These are phyloP conservation scores for Lasiodiplodia gonubiensis DNA, from an alignment of 2,329 filamentous ascomycete species.

Conservation along the genomic window DNA sequence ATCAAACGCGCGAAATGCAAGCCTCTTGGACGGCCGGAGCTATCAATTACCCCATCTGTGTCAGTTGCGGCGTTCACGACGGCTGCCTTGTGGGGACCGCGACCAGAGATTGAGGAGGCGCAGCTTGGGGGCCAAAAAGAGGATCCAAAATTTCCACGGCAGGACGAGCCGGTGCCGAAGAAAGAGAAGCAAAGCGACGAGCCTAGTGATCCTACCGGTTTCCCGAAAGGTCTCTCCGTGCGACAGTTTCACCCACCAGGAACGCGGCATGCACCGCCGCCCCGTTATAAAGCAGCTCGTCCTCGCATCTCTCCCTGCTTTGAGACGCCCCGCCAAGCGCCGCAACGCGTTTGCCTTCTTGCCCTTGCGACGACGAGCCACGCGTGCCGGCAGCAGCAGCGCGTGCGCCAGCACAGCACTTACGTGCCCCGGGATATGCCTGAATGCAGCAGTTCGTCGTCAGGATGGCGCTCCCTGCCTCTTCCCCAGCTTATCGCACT, in stretches of 20 bases:
- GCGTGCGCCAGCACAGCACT: neutral
- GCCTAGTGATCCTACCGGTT: constrained; percentile 18
- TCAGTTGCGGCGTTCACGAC: neutral
- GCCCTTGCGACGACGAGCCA: neutral
- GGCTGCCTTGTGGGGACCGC: constrained; percentile 3
- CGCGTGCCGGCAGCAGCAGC: neutral
- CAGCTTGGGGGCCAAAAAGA: constrained; percentile 13
- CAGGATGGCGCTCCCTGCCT: neutral
- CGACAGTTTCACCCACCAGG: neutral
- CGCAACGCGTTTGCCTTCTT: neutral
- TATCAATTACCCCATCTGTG: constrained; percentile 14
- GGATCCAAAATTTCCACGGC: neutral
- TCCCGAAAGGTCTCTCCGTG: neutral
- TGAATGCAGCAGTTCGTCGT: constrained; percentile 18
- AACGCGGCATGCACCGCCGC: neutral
- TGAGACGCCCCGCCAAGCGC: neutral
- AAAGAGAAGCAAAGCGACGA: neutral
- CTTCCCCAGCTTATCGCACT: constrained; percentile 8
- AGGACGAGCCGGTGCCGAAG: neutral
- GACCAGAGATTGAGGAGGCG: neutral
- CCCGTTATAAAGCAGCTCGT: neutral
- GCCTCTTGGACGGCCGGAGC: neutral
- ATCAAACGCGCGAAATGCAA: neutral
- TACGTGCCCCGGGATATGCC: constrained; percentile 15
- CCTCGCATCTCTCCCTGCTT: constrained; percentile 8